Base-by-base conservation (phyloP, 2,329 filamentous ascomycete species). In the Onygenales sp. region DNA sequence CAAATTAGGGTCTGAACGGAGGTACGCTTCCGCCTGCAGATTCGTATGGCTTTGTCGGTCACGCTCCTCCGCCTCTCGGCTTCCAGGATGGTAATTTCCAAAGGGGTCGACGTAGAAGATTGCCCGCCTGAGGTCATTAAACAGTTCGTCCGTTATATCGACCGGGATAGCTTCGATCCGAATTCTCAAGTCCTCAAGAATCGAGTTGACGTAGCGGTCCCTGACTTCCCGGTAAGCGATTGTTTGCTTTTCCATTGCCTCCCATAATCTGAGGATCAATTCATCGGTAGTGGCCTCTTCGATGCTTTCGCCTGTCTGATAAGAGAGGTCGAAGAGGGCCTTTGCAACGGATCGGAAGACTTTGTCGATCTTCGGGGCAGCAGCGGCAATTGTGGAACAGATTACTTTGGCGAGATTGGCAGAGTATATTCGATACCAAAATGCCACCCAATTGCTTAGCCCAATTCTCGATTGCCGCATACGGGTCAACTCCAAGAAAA, bases 81-180 rank as follows among this genome's bases (percentile, higher is more conserved):
- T 64, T 4, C 63, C 65, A 2, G 63, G 65, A 52, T 67, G 63
- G 45, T 67, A 67, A 32, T 67, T 61, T 43, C 65, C 62, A 6
- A 52, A 57, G 9, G 58, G 54, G 40, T 67, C 63, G 31, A 67
- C 53, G 4, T 59, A 62, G 48, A 67, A 67, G 6, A 67, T 55
- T 1, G 62, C 63, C 14, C 65, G 62, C 55, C 67, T 67, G 55
- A 67, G 52, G 37, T 65, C 63, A 44, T 62, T 60, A 21, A 63
- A 65, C 14, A 65, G 55, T 7, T 61, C 57, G 43, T 67, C 58
- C 11, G 53, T 54, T 9, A 67, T 62, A 17, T 60, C 59, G 7
- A 67, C 58, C 7, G 65, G 65, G 27, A 67, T 66, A 0, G 48
- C 43, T 52, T 67, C 64, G 34, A 67, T 58, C 21, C 52, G 54